A percentile compares a stretch with the other conserved stretches of the same genome.
Conservation (phyloP, 257 asterid genomes). For the Fraxinus americana region DNA sequence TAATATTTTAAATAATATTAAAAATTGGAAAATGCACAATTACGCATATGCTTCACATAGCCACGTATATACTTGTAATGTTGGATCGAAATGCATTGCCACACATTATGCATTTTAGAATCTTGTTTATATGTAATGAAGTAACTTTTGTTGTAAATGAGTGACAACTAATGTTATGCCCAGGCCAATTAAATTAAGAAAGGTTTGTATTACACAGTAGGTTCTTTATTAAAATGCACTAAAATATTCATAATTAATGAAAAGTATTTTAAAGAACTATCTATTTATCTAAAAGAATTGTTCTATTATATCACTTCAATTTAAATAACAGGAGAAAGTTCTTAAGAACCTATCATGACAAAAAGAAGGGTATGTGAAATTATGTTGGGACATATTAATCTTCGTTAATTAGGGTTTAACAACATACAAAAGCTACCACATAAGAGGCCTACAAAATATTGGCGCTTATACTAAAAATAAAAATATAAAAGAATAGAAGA, state of each 20-base stretch:
- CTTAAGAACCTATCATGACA: conserved; percentile 47
- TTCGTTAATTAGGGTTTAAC: conserved; percentile 27
- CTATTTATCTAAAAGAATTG: neutral
- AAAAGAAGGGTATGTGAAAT: conserved; percentile 29
- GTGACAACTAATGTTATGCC: neutral
- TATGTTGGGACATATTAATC: conserved; percentile 8
- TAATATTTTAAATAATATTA: too few relatives aligned
- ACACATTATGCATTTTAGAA: too few relatives aligned
- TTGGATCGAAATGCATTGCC: too few relatives aligned
- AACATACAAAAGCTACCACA: neutral
- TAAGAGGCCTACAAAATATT: neutral
- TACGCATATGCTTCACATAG: too few relatives aligned
- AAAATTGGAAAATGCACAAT: too few relatives aligned
- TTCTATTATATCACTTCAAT: neutral
- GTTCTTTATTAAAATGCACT: conserved; percentile 20
- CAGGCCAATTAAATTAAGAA: neutral
- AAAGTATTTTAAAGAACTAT: conserved; percentile 4
- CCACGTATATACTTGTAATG: too few relatives aligned
- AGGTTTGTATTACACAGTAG: conserved; percentile 2
- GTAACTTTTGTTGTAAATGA: neutral
- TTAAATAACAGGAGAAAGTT: conserved; percentile 34
- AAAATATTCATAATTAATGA: conserved; percentile 23
- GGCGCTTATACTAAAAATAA: conserved; percentile 31
- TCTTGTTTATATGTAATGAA: too few relatives aligned
- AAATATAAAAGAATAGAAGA: conserved; percentile 42